Evolutionary conservation across 805 yeast species (phyloP), one percentile per base, ranked within the genome.

Genomic region (Hanseniaspora vineae): DNA sequence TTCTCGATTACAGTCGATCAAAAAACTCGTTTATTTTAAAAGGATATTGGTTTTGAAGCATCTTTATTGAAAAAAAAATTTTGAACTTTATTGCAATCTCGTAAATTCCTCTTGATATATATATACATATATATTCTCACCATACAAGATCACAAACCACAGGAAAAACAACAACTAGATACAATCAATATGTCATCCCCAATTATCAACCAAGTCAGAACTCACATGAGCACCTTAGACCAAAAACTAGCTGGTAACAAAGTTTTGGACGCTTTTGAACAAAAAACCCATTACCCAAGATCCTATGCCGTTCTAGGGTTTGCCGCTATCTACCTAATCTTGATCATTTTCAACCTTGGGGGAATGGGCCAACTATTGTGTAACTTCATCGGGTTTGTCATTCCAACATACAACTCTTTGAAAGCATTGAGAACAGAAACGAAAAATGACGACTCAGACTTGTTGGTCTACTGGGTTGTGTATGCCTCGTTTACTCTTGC

Each of bases 391-490:
- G 95, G 97, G 1, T 85, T 92, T 56, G 86, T 77, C 39, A 64
- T 88, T 52, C 98, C 99, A 43, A 90, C 92, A 47, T 90, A 89
- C 71, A 79, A 75, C 61, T 90, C 97, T 9, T 71, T 92, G 52
- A 64, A 77, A 52, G 97, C 98, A 19, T 72, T 92, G 55, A 84
- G 80, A 65, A 83, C 96, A 19, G 54, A 77, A 10, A 60, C 75
- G 15, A 67, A 79, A 40, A 67, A 69, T 42, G 97, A 90, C 65
- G 99, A 92, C 67, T 80, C 92, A 44, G 81, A 83, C 64, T 77
- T 85, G 63, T 76, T 92, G 61, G 85, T 97, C 13, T 92, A 92
- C 73, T 92, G 98, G 98, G 96, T 92, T 50, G 95, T 92, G n/a
- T 92, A 85, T 63, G 95, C 96, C 14, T 80, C 81, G 58, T 77